Conservation (phyloP, 2,329 filamentous ascomycete species). For the Fusarium armeniacum region DNA sequence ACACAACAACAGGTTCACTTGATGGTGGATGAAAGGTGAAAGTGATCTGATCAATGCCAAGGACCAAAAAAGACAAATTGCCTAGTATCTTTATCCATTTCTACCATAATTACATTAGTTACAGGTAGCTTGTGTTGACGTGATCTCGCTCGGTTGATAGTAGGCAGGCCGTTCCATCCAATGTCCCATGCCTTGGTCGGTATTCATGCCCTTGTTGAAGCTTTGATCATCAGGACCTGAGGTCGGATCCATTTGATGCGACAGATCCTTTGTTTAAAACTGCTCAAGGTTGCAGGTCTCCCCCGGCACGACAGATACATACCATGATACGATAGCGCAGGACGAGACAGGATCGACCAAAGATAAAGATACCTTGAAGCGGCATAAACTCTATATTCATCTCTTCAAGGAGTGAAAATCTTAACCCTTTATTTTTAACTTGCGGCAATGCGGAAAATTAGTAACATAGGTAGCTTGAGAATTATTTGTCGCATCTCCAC, state of each 20-base stretch:
- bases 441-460: conserved; percentile 11
- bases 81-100: neutral
- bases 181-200: conserved; percentile 7
- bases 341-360: neutral
- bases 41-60: neutral
- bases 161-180: conserved; percentile 20
- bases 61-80: neutral
- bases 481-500: conserved; percentile 28
- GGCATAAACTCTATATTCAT: conserved; percentile 7
- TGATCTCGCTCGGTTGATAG: conserved; percentile 15
- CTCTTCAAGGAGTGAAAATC: neutral
- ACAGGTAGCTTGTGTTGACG: neutral
- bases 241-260: conserved; percentile 24
- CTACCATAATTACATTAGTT: neutral
- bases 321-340: neutral
- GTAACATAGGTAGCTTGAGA: conserved; percentile 9
- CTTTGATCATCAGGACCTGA: conserved; percentile 31
- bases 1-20: neutral
- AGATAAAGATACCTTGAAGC: neutral
- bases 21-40: neutral
- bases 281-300: conserved; percentile 15
- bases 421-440: neutral
- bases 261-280: conserved; percentile 22
- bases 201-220: conserved; percentile 12
- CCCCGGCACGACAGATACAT: conserved; percentile 14